phyloP scores from a whole-genome alignment of 2,329 filamentous ascomycete genomes.

The Aspergillus sojae region DNA sequence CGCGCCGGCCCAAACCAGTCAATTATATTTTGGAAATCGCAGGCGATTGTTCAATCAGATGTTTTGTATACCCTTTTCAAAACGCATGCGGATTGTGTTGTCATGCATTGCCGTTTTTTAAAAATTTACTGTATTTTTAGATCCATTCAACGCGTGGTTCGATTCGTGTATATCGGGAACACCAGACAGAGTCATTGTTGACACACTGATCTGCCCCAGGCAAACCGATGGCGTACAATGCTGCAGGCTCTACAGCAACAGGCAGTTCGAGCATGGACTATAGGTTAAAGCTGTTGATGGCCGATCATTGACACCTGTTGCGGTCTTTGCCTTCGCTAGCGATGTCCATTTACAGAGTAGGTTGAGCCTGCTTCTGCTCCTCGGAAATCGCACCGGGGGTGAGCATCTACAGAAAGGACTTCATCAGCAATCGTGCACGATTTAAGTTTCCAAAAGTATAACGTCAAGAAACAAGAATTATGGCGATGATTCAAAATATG shows the following conservation, averaged over 20 bases:
- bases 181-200: slow-evolving; percentile 3
- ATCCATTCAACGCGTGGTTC: neutral
- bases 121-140: slow-evolving; percentile 1
- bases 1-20: slow-evolving; percentile 14
- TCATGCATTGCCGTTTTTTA: neutral
- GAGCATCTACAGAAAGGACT: slow-evolving; percentile 39
- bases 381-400: slow-evolving; percentile 37
- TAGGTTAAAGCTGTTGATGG: slow-evolving; percentile 12
- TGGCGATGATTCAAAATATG: neutral
- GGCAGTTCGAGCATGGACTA: slow-evolving; percentile 12
- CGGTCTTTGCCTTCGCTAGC: slow-evolving; percentile 23
- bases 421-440: slow-evolving; percentile 18
- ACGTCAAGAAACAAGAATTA: neutral
- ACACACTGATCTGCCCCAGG: slow-evolving; percentile 12
- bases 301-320: slow-evolving; percentile 20
- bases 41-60: neutral
- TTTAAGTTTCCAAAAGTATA: neutral
- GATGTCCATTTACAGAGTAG: slow-evolving; percentile 40
- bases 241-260: slow-evolving; percentile 10
- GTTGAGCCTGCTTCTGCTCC: slow-evolving; percentile 35
- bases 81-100: slow-evolving; percentile 2
- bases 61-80: slow-evolving; percentile 6
- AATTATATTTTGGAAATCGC: slow-evolving; percentile 4
- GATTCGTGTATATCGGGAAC: neutral
- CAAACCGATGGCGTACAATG: slow-evolving; percentile 11